A percentile compares a stretch with the other conserved stretches of the same genome.
These are phyloP conservation scores for Penicillium sp. DNA, from an alignment of 2,329 filamentous ascomycete genomes.

Conservation along the genomic window DNA sequence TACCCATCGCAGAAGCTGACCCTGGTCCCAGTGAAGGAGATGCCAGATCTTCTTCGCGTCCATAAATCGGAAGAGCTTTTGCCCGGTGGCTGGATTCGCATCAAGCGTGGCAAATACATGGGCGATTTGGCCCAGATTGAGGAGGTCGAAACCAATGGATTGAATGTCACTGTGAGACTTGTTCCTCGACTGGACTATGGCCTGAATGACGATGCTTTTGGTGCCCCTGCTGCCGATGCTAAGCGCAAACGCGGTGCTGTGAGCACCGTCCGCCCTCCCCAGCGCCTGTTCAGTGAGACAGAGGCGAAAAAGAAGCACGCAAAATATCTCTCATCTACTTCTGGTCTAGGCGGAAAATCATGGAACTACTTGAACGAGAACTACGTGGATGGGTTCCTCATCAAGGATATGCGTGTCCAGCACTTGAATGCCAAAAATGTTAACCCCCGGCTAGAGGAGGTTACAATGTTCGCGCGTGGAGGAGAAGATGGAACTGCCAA, in stretches of 20 bases:
- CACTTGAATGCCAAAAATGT: conserved; percentile 83
- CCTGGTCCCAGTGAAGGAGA: conserved; percentile 91
- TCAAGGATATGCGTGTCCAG: conserved; percentile 91
- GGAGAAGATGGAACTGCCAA: conserved; percentile 91
- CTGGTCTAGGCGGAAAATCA: conserved; percentile 59
- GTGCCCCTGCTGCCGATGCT: conserved; percentile 52
- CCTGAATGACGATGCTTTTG: conserved; percentile 68
- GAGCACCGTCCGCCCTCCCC: conserved; percentile 70
- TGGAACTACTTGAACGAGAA: conserved; percentile 86
- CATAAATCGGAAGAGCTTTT: conserved; percentile 81
- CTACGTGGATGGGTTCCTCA: conserved; percentile 87
- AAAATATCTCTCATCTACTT: conserved; percentile 55
- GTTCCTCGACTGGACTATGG: conserved; percentile 93
- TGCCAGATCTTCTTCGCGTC: conserved; percentile 91
- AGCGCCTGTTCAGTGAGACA: conserved; percentile 85
- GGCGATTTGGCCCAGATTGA: conserved; percentile 90
- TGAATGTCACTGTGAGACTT: conserved; percentile 80
- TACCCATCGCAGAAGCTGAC: conserved; percentile 85
- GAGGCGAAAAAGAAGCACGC: conserved; percentile 88
- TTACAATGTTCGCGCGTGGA: conserved; percentile 87
- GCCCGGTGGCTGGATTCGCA: conserved; percentile 86
- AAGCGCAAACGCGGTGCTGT: conserved; percentile 74
- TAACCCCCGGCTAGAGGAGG: conserved; percentile 88
- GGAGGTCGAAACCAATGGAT: conserved; percentile 87
- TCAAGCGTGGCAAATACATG: conserved; percentile 76